These are phyloP conservation scores for Dioscorea alata DNA, from an alignment of 106 monocot genomes.

Conservation along the genomic window DNA sequence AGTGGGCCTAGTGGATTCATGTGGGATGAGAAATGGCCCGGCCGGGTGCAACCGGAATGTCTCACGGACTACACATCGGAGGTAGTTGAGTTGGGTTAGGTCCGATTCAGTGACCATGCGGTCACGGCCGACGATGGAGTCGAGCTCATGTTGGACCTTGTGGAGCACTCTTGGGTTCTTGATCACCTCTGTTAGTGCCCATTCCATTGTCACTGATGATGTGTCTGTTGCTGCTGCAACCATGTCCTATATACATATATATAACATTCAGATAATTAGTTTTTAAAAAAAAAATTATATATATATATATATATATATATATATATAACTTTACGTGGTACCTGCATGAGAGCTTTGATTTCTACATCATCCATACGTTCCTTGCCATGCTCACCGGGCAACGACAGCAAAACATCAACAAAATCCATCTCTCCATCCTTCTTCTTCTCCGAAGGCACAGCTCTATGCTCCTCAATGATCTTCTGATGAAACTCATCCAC, in stretches of 20 bases:
- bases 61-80: constrained; percentile 82
- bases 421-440: constrained; percentile 56
- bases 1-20: constrained; percentile 57
- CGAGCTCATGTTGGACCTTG: constrained; percentile 73
- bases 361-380: constrained; percentile 71
- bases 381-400: constrained; percentile 79
- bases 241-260: constrained; percentile 59
- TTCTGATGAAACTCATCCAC: constrained; percentile 79
- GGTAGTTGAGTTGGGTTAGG: constrained; percentile 59
- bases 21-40: constrained; percentile 89
- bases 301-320: no score
- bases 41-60: constrained; percentile 93
- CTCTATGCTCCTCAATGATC: constrained; percentile 54
- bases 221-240: constrained; percentile 87
- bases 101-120: constrained; percentile 60
- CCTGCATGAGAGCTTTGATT: constrained; percentile 91
- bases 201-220: constrained; percentile 74
- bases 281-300: neutral
- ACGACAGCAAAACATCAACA: constrained; percentile 83
- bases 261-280: no score
- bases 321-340: neutral
- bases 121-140: constrained; percentile 46
- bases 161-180: constrained; percentile 51
- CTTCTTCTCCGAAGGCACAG: constrained; percentile 10
- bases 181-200: constrained; percentile 87